These are phyloP conservation scores for Coemansia sp. DNA, from an alignment of 192 early-diverging fungal genomes.

Conservation along the genomic window DNA sequence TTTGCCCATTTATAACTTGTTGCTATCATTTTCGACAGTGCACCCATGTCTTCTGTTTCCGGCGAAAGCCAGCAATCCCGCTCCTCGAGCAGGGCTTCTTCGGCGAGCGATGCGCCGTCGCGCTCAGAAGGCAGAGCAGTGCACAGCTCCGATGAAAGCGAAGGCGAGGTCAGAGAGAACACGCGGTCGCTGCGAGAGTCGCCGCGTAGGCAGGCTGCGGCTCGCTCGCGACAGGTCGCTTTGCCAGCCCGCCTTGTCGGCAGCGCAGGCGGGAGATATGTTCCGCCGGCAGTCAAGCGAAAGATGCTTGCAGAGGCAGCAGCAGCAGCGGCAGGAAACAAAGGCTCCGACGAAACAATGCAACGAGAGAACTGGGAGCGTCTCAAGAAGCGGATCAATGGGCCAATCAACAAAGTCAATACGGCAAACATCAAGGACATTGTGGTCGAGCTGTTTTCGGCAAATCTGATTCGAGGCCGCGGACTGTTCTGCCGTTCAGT, in stretches of 20 bases:
- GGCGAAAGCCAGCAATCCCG: background rate
- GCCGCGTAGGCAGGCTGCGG: background rate
- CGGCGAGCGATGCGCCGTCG: background rate
- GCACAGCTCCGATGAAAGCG: background rate
- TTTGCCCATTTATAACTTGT: background rate
- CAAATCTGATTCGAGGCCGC: constrained; percentile 88
- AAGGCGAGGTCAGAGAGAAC: background rate
- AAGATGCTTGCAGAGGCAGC: constrained; percentile 57
- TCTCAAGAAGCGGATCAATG: constrained; percentile 92
- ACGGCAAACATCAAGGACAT: constrained; percentile 86
- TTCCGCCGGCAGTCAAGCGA: constrained; percentile 78
- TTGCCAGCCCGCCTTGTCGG: background rate
- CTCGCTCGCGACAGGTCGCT: background rate
- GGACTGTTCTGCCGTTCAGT: constrained; percentile 82
- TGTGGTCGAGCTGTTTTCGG: constrained; percentile 81
- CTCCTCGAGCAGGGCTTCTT: background rate
- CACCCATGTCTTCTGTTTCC: background rate
- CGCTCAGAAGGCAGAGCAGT: background rate
- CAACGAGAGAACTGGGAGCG: constrained; percentile 94
- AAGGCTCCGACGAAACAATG: constrained; percentile 10
- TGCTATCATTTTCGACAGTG: background rate
- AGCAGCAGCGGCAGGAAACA: constrained; percentile 26
- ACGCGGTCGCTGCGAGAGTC: background rate
- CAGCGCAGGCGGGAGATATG: constrained; percentile 55
- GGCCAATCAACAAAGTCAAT: constrained; percentile 93